Base-by-base conservation (phyloP, 2,329 filamentous ascomycete species). In the Plectosphaerella cucumerina region DNA sequence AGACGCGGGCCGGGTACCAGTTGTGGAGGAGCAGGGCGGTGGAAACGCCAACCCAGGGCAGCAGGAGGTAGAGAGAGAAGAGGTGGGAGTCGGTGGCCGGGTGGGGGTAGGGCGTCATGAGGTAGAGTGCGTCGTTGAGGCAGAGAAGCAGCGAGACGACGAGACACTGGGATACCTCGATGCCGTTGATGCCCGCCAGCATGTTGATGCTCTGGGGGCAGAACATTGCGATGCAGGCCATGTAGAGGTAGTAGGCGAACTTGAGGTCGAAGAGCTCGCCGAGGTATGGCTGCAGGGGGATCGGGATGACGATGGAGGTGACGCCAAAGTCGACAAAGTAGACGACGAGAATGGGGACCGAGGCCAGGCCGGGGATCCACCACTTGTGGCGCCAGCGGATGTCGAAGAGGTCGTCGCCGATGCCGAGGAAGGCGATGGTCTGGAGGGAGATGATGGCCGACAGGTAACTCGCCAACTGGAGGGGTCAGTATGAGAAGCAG, bases 191-290 rank as follows among this genome's bases (percentile, higher is more conserved):
- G n/a, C 94, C 94, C 0, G 94, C 94, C n/a, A 99, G 77, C 72
- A 99, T 99, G 76, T 99, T 99, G 81, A 99, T 99, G 69, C 90
- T 91, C 73, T 99, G 97, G 6, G 94, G 92, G 60, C 91, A 96
- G 75, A 99, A 99, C 69, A 99, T 99, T 65, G 93, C 89, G 59
- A 99, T 82, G 51, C 89, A 87, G 48, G 90, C 90, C 94, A 99
- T 99, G 78, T 97, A 99, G 63, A 86, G 74, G 73, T 99, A 99
- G 80, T 99, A 99, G 51, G 90, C 73, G 66, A 82, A 70, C 31
- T 87, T 87, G 8, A 97, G 82, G 66, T 97, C 85, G 65, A 97
- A 79, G 46, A 97, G 81, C 59, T 90, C 83, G 54, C 92, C 92
- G 9, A 97, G 76, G 63, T 94, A 95, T 15, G 84, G 84, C 64